A percentile compares a stretch with the other conserved stretches of the same genome.
Evolutionary conservation across 2,329 filamentous ascomycete species (phyloP).

Genomic region (Tolypocladium tropicale): DNA sequence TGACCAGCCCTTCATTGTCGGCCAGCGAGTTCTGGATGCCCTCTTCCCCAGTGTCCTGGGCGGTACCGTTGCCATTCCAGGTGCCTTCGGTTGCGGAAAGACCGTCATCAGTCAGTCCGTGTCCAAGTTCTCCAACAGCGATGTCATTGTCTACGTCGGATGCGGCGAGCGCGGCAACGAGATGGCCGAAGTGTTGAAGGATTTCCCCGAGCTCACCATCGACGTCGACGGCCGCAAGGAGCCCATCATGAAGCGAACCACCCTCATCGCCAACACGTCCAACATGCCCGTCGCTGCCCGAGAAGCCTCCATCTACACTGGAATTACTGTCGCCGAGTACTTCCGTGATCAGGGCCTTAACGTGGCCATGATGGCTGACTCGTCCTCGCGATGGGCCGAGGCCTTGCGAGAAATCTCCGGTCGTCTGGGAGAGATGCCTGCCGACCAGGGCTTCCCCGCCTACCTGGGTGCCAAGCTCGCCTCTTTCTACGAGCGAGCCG

Average conservation of each 20-base stretch:
- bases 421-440: constrained; percentile 98
- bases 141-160: constrained; percentile 97
- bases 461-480: constrained; percentile 95
- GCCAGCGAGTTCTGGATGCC: constrained; percentile 90
- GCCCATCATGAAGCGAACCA: constrained; percentile 99
- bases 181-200: constrained; percentile 99
- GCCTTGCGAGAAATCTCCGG: constrained; percentile 97
- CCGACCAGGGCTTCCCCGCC: constrained; percentile 97
- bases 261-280: constrained; percentile 95
- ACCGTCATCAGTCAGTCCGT: constrained; percentile 98
- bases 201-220: constrained; percentile 97
- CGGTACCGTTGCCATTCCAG: constrained; percentile 94
- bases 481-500: constrained; percentile 98
- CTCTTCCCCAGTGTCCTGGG: constrained; percentile 95
- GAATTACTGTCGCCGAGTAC: constrained; percentile 89
- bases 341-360: constrained; percentile 95
- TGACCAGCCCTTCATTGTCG: constrained; percentile 86
- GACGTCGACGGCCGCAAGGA: constrained; percentile 90
- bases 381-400: constrained; percentile 95
- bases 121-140: constrained; percentile 99
- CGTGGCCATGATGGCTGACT: constrained; percentile 99
- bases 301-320: constrained; percentile 98
- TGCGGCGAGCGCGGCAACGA: constrained; percentile 90
- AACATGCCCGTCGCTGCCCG: constrained; percentile 99
- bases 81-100: constrained; percentile 97